Evolutionary conservation across 768 basidiomycete species (phyloP), one percentile per base, ranked within the genome.

Genomic region (Plicaturopsis crispa): DNA sequence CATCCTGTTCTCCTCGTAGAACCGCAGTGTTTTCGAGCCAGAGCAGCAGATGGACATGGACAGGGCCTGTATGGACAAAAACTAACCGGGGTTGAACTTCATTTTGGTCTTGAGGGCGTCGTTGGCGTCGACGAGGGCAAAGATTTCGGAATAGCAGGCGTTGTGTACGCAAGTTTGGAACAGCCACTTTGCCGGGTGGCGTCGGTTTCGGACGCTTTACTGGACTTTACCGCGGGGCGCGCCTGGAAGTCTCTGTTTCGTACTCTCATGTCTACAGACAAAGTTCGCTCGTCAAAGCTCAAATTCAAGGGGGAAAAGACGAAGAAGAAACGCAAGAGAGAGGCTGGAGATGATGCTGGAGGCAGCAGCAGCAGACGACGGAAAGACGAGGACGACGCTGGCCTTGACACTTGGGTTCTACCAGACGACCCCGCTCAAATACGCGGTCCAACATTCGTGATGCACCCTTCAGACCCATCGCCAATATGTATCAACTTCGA

Each of bases 261-360:
- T 24, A 37, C 43, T 17, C 33, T 37, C 39, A 62, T 62, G 61
- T 50, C 61, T 13, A 57, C 60, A 31, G 59, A 66, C 42, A 76
- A 74, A 54, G 67, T 78, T 21, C 80, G 81, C 45, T 73, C 84
- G 2, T 76, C 75, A 10, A 88, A 81, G 53, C 78, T 92, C 46
- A 86, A 78, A 49, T 92, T 92, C 63, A 93, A 93, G 54, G 89
- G 89, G 6, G 89, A 92, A 34, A 88, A 88, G 60, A 57, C 69
- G 2, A 80, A 77, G 66, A 89, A 85, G 70, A 91, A 90, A 55
- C 72, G 86, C 37, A 88, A 79, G 54, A 67, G 78, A 48, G 75
- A 78, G 10, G 65, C 63, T 24, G 54, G 43, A 10, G 69, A 71
- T 8, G 74, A 69, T 21, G 75, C 69, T 23, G 66, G 62, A 24